Percentiles rank a stretch among this genome's conserved stretches.
Conservation (phyloP, 495 filamentous ascomycete genomes). For the Xylaria bambusicola region DNA sequence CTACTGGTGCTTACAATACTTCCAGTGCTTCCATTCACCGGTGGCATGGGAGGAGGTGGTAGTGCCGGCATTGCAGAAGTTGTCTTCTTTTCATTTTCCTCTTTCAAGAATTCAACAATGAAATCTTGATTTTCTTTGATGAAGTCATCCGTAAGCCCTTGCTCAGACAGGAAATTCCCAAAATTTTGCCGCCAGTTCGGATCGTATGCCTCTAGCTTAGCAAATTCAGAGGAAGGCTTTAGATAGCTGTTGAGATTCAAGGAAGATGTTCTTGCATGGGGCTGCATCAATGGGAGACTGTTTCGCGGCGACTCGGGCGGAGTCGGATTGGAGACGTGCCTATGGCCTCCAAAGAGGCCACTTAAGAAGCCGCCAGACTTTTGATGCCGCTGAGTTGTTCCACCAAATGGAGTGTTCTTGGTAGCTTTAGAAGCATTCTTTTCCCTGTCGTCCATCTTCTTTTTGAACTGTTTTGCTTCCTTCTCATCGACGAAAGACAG, state of each 20-base stretch:
- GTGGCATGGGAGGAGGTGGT: conserved; percentile 55
- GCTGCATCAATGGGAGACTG: conserved; percentile 51
- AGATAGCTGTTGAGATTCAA: conserved; percentile 43
- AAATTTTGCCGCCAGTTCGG: conserved; percentile 82
- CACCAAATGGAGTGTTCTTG: conserved; percentile 72
- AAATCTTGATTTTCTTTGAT: conserved; percentile 93
- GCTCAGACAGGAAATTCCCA: conserved; percentile 71
- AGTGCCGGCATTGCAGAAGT: conserved; percentile 51
- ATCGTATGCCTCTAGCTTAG: conserved; percentile 78
- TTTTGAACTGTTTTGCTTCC: conserved; percentile 89
- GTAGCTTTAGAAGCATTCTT: conserved; percentile 91
- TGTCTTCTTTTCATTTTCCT: conserved; percentile 54
- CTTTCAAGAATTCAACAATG: conserved; percentile 87
- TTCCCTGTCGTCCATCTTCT: conserved; percentile 92
- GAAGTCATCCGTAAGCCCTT: conserved; percentile 92
- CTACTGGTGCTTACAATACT: conserved; percentile 12
- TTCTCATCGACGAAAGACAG: conserved; percentile 94
- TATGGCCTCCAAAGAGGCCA: conserved; percentile 70
- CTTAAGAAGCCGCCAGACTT: conserved; percentile 61
- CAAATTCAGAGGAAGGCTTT: conserved; percentile 50
- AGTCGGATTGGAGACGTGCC: conserved; percentile 62
- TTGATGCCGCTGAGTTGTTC: conserved; percentile 45
- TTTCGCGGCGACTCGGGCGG: conserved; percentile 56
- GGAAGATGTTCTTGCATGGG: conserved; percentile 42
- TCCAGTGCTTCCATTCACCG: conserved; percentile 30